A percentile compares a stretch with the other conserved stretches of the same genome.
Conservation (phyloP, 805 yeast genomes). For the Metschnikowia vanudenii region DNA sequence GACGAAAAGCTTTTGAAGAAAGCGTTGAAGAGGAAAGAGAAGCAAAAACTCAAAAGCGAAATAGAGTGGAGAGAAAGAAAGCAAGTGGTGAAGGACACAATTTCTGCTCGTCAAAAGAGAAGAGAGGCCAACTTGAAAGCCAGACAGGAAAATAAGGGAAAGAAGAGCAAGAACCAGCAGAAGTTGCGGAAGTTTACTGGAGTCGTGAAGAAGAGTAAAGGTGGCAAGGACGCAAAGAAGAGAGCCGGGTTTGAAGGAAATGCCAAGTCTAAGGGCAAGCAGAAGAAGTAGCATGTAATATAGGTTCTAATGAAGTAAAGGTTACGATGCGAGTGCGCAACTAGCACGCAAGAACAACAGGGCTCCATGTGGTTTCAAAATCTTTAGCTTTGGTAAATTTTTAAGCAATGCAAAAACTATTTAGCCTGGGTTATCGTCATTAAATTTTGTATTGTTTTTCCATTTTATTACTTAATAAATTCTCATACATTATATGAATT, state of each 20-base stretch:
- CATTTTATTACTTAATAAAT: too few species aligned
- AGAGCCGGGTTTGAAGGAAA: slow-evolving; percentile 94
- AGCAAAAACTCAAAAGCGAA: slow-evolving; percentile 80
- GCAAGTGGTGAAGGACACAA: slow-evolving; percentile 71
- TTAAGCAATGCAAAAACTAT: background rate
- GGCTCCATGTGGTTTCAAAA: too few species aligned
- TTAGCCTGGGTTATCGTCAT: background rate
- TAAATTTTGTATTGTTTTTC: too few species aligned
- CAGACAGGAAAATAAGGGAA: slow-evolving; percentile 82
- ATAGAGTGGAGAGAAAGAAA: slow-evolving; percentile 91
- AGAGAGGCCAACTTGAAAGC: slow-evolving; percentile 88
- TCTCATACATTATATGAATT: too few species aligned
- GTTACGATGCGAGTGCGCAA: background rate
- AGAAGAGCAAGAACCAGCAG: slow-evolving; percentile 69
- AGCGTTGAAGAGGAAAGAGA: slow-evolving; percentile 80
- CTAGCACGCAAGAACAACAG: background rate
- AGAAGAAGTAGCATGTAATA: slow-evolving; percentile 23
- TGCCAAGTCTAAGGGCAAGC: slow-evolving; percentile 40
- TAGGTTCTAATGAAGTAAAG: slow-evolving; percentile 6
- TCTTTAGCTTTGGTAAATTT: background rate
- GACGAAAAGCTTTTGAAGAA: slow-evolving; percentile 85
- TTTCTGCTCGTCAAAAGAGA: slow-evolving; percentile 74
- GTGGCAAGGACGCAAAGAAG: slow-evolving; percentile 30
- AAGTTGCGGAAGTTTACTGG: slow-evolving; percentile 68
- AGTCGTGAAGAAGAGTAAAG: slow-evolving; percentile 44